Evolutionary conservation across 495 filamentous ascomycete species (phyloP).

Genomic region (Viridothelium virens): DNA sequence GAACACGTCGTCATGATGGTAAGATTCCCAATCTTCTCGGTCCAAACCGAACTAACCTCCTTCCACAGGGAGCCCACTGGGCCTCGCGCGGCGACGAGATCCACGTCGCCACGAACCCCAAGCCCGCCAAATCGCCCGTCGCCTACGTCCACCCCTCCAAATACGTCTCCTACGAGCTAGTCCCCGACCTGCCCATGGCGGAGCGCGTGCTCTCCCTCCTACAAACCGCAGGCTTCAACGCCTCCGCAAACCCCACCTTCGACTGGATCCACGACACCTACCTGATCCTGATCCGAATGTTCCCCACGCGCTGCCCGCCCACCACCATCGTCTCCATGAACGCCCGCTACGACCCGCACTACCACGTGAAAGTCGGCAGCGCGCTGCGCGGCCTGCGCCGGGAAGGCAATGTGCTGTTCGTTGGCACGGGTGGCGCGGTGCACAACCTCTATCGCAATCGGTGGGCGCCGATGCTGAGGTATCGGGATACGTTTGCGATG

Average conservation of each 20-base stretch:
- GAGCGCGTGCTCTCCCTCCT: constrained; percentile 43
- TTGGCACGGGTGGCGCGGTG: constrained; percentile 55
- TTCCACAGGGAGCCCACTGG: constrained; percentile 53
- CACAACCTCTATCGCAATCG: constrained; percentile 57
- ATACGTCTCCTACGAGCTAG: constrained; percentile 50
- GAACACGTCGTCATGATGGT: constrained; percentile 59
- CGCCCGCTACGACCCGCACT: constrained; percentile 53
- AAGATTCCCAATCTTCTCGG: constrained; percentile 10
- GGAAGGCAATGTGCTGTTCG: constrained; percentile 44
- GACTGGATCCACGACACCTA: constrained; percentile 62
- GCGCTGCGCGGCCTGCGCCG: constrained; percentile 45
- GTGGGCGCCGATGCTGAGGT: constrained; percentile 53
- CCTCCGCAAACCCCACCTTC: constrained; percentile 42
- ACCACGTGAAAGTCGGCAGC: constrained; percentile 49
- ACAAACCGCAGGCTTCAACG: constrained; percentile 43
- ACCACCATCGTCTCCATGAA: constrained; percentile 53
- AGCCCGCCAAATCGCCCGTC: constrained; percentile 48
- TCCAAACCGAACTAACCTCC: neutral
- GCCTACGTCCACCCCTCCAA: constrained; percentile 53
- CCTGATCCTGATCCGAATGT: constrained; percentile 57
- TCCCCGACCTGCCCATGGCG: constrained; percentile 45
- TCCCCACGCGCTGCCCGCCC: constrained; percentile 48
- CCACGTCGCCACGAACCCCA: constrained; percentile 50
- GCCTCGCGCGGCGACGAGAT: constrained; percentile 41
- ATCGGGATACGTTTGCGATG: constrained; percentile 54